These are phyloP conservation scores for Cantharellus anzutake DNA, from an alignment of 768 basidiomycete species.

Conservation along the genomic window DNA sequence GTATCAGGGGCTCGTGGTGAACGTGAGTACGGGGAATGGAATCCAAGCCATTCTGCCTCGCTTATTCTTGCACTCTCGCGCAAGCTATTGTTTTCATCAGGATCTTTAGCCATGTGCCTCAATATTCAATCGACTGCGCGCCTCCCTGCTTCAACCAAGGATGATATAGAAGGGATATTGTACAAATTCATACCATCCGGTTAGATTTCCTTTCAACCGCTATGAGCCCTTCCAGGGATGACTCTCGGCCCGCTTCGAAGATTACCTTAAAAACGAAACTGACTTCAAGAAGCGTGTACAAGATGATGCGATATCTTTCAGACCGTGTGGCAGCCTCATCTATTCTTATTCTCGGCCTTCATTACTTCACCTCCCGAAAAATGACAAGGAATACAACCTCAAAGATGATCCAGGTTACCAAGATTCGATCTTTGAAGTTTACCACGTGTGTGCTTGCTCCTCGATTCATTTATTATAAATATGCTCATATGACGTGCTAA, in stretches of 20 bases:
- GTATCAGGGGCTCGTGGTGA: conserved; percentile 64
- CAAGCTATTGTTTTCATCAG: conserved; percentile 74
- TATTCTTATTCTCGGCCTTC: conserved; percentile 53
- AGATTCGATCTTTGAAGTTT: conserved; percentile 68
- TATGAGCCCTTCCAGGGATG: background rate
- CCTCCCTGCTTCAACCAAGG: conserved; percentile 45
- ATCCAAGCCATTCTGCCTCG: background rate
- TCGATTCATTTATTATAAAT: background rate
- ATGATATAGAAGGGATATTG: conserved; percentile 70
- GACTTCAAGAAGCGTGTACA: conserved; percentile 54
- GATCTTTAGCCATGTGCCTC: conserved; percentile 63
- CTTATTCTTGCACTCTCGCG: background rate
- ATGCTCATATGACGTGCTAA: conserved; percentile 1
- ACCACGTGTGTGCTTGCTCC: conserved; percentile 44
- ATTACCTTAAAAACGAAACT: conserved; percentile 47
- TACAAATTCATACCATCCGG: conserved; percentile 61
- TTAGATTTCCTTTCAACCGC: conserved; percentile 14
- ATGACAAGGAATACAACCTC: conserved; percentile 12
- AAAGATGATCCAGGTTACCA: conserved; percentile 33
- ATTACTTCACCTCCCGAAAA: too few relatives aligned
- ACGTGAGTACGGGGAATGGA: conserved; percentile 31
- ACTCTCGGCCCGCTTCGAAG: conserved; percentile 20
- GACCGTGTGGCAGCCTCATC: conserved; percentile 56
- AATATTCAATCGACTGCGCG: conserved; percentile 46
- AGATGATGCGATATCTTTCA: conserved; percentile 58